These are phyloP conservation scores for Lachnellula occidentalis DNA, from an alignment of 2,329 filamentous ascomycete species.

Conservation along the genomic window DNA sequence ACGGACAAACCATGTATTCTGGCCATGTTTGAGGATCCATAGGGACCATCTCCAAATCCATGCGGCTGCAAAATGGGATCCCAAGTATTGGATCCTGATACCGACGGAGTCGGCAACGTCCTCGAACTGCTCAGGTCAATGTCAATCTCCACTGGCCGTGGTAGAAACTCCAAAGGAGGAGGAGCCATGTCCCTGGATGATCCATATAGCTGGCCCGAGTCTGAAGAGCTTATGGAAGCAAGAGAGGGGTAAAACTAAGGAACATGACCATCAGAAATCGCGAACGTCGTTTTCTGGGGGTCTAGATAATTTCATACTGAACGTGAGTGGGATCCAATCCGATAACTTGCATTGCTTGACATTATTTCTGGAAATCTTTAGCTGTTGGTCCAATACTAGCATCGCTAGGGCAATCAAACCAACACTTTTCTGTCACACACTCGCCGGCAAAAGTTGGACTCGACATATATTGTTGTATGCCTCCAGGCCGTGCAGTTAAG, in stretches of 20 bases:
- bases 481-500: slow-evolving; percentile 12
- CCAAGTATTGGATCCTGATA: slow-evolving; percentile 17
- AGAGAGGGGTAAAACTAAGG: slow-evolving; percentile 23
- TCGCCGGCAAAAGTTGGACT: slow-evolving; percentile 12
- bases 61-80: slow-evolving; percentile 16
- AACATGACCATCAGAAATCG: slow-evolving; percentile 19
- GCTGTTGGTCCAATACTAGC: neutral
- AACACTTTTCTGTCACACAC: slow-evolving; percentile 4
- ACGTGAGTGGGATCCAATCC: slow-evolving; percentile 16
- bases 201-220: slow-evolving; percentile 20
- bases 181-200: slow-evolving; percentile 25
- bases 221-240: slow-evolving; percentile 18
- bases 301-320: slow-evolving; percentile 20
- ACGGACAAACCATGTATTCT: slow-evolving; percentile 17
- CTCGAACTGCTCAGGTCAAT: slow-evolving; percentile 27
- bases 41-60: slow-evolving; percentile 21
- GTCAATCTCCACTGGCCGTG: slow-evolving; percentile 28
- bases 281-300: neutral
- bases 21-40: slow-evolving; percentile 17
- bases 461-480: slow-evolving; percentile 3
- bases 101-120: slow-evolving; percentile 25
- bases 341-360: slow-evolving; percentile 24
- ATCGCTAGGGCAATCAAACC: slow-evolving; percentile 15
- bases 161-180: slow-evolving; percentile 23
- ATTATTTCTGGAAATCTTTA: slow-evolving; percentile 21